Conservation (phyloP, 169 alveolate species). For the Cryptosporidium meleagridis region DNA sequence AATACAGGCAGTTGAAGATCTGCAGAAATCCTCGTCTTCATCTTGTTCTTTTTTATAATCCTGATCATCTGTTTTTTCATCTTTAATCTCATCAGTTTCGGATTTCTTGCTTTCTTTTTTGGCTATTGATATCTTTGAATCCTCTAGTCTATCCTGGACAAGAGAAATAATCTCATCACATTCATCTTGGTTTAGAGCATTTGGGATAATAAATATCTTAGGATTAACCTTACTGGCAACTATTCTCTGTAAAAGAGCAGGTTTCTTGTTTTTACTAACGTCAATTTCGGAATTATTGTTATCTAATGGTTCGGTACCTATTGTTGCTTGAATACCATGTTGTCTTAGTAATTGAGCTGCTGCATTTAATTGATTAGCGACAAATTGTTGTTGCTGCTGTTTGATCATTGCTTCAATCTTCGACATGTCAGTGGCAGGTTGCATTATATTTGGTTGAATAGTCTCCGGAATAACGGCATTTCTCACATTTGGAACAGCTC, state of each 20-base stretch:
- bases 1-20: constrained; percentile 58
- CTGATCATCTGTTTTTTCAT: background rate
- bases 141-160: constrained; percentile 36
- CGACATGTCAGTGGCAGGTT: constrained; percentile 13
- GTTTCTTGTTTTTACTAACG: constrained; percentile 9
- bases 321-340: constrained; percentile 71
- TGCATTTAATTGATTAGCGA: constrained; percentile 31
- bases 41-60: background rate
- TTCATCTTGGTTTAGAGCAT: constrained; percentile 44
- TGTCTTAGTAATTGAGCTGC: constrained; percentile 72
- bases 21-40: constrained; percentile 33
- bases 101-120: constrained; percentile 4
- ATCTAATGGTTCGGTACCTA: constrained; percentile 48
- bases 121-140: constrained; percentile 36
- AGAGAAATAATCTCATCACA: constrained; percentile 32
- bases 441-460: background rate
- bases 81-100: background rate
- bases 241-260: constrained; percentile 54
- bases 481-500: background rate
- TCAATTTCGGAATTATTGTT: background rate
- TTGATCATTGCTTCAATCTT: constrained; percentile 48
- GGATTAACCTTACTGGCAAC: constrained; percentile 66
- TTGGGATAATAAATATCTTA: constrained; percentile 48
- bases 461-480: background rate
- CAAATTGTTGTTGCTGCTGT: constrained; percentile 48